A percentile compares a stretch with the other conserved stretches of the same genome.
Conservation (phyloP, 1,284 basidiomycete genomes). For the Flammula alnicola region DNA sequence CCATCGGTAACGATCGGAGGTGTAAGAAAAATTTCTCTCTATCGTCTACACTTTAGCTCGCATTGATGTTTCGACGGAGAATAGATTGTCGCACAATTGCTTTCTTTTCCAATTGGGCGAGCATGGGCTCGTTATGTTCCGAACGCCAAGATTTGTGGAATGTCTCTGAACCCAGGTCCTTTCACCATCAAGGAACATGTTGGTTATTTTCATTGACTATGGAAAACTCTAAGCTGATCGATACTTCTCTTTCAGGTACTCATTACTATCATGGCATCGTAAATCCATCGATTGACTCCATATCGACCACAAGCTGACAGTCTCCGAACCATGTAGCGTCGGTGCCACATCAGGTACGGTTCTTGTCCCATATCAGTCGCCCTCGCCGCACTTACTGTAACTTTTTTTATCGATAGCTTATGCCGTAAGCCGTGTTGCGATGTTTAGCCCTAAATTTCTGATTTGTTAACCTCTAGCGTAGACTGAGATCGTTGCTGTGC, state of each 20-base stretch:
- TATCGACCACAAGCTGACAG: neutral
- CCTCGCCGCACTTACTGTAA: too few relatives aligned
- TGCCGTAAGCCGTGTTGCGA: neutral
- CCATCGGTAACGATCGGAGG: slow-evolving; percentile 48
- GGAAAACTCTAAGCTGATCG: neutral
- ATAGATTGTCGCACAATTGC: slow-evolving; percentile 57
- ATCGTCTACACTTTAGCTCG: neutral
- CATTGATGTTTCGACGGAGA: neutral
- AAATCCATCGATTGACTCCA: slow-evolving; percentile 26
- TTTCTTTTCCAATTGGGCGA: slow-evolving; percentile 62
- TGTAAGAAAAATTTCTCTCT: slow-evolving; percentile 21
- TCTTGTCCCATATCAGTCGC: too few relatives aligned
- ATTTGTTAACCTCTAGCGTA: neutral
- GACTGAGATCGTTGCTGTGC: slow-evolving; percentile 74
- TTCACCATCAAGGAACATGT: slow-evolving; percentile 68
- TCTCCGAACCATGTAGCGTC: neutral
- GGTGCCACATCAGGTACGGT: neutral
- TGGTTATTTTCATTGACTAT: neutral
- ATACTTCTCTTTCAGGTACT: slow-evolving; percentile 26
- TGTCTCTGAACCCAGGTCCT: slow-evolving; percentile 64
- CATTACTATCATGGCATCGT: slow-evolving; percentile 74
- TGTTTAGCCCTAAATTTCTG: neutral
- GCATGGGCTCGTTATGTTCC: slow-evolving; percentile 58
- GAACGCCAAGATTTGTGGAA: slow-evolving; percentile 53
- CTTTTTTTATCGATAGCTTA: neutral